Percentiles rank a stretch among this genome's conserved stretches.
phyloP scores from a whole-genome alignment of 176 grass and related monocot species.

The Carex parvula region DNA sequence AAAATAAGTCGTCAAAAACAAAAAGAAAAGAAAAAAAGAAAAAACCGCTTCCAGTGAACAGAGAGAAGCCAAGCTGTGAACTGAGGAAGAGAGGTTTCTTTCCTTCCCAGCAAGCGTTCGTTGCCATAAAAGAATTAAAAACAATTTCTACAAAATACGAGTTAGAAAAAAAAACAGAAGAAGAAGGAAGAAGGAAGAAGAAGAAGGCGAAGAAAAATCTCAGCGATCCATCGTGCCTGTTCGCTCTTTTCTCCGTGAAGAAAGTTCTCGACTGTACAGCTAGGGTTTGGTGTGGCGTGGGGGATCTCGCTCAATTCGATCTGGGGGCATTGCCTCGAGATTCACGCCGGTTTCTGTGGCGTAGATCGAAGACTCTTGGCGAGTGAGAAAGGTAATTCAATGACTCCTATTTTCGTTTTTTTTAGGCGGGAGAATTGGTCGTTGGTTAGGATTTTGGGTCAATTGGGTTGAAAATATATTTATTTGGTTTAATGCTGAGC shows the following conservation, averaged over 20 bases:
- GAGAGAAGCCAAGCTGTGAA: constrained; percentile 32
- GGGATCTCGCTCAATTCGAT: constrained; percentile 26
- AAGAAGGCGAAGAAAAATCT: constrained; percentile 7
- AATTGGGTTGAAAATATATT: constrained; percentile 15
- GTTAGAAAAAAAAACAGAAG: not conserved
- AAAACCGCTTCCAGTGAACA: constrained; percentile 38
- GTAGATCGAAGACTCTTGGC: constrained; percentile 7
- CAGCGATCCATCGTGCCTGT: not conserved
- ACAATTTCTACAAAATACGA: not conserved
- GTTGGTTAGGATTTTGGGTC: constrained; percentile 26
- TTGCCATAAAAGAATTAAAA: constrained; percentile 20
- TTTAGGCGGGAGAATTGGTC: constrained; percentile 25
- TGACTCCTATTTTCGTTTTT: not conserved
- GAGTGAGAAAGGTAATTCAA: constrained; percentile 10
- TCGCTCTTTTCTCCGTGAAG: not conserved
- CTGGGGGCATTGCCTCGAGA: constrained; percentile 2
- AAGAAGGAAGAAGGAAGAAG: not conserved
- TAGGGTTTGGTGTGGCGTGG: constrained; percentile 23
- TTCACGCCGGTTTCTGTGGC: not conserved
- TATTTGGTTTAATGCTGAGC: constrained; percentile 22
- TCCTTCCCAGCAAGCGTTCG: constrained; percentile 42
- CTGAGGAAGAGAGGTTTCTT: constrained; percentile 46
- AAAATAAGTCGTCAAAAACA: constrained; percentile 19
- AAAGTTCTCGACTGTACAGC: constrained; percentile 11
- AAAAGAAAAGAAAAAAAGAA: constrained; percentile 18